Base-by-base conservation (phyloP, 2,329 filamentous ascomycete species). In the Juglanconis oblonga region DNA sequence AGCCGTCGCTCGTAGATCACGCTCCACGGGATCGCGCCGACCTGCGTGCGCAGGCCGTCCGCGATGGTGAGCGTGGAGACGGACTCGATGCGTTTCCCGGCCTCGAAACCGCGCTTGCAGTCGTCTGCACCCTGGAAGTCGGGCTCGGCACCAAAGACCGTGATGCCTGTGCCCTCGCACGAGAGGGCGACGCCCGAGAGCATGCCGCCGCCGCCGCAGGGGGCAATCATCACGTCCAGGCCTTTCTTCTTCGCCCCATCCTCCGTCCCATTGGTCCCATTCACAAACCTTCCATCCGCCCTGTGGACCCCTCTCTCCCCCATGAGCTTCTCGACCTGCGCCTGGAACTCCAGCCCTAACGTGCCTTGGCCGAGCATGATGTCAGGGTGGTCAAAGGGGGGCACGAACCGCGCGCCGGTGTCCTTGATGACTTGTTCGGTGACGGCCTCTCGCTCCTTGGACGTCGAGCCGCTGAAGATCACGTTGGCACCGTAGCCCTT, bases 311-410 rank as follows among this genome's bases (percentile, higher is more conserved):
- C n/a, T n/a, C n/a, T n/a, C n/a, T n/a, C 52, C 50, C 70, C 71
- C 47, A 88, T 77, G 63, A 88, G 67, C 48, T 81, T 79, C 4
- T 71, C 73, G 1, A 88, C 90, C 71, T 98, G 93, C 62, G 83
- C 78, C 71, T 92, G 87, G 38, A 97, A 74, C 74, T 99, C 95
- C 5, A 97, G 73, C 0, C 87, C 93, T 63, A 91, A 80, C 0
- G 94, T 98, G n/a, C 94, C 95, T 77, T 97, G 93, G 0, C 95
- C 94, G 0, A 97, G 84, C 58, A 98, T 89, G 65, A 97, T 92
- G 72, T 97, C 86, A 3, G 90, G 89, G 74, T 98, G 91, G 73
- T 98, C 91, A 72, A 97, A 97, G 0, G 95, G 93, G 57, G 93
- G 93, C 4, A 99, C 83, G 9, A 97, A 79, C 1, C 87, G 85